Evolutionary conservation across 2,329 filamentous ascomycete species (phyloP).

Genomic region (Colletotrichum tamarilloi): DNA sequence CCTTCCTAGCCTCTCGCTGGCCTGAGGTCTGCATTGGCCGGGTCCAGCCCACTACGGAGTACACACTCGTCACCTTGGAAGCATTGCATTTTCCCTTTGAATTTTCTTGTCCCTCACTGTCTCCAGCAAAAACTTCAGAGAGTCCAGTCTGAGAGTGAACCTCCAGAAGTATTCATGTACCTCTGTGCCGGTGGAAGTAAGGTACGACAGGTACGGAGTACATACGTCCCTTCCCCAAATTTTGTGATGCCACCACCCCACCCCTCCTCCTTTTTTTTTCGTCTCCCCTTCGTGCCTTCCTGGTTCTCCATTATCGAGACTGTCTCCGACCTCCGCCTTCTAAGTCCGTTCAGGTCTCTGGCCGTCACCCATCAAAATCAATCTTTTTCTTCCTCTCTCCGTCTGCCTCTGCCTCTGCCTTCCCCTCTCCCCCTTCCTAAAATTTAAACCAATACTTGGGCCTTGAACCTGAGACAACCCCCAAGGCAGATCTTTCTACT

Average conservation of each 20-base stretch:
- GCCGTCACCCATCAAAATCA: not conserved
- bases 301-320: not conserved
- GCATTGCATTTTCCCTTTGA: not conserved
- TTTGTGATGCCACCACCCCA: constrained; percentile 29
- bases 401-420: not conserved
- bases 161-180: not conserved
- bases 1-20: not conserved
- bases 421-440: not conserved
- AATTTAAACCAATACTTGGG: constrained; percentile 18
- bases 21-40: constrained; percentile 1
- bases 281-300: not conserved
- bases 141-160: not conserved
- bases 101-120: not conserved
- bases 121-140: not conserved
- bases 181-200: not conserved
- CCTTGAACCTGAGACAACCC: constrained; percentile 28
- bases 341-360: not conserved
- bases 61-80: constrained; percentile 1
- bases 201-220: not conserved
- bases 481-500: constrained; percentile 20
- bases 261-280: not conserved
- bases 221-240: constrained; percentile 6
- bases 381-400: not conserved
- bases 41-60: constrained; percentile 1
- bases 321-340: not conserved